Conservation (phyloP, 805 yeast genomes). For the Kluyveromyces nonfermentans region DNA sequence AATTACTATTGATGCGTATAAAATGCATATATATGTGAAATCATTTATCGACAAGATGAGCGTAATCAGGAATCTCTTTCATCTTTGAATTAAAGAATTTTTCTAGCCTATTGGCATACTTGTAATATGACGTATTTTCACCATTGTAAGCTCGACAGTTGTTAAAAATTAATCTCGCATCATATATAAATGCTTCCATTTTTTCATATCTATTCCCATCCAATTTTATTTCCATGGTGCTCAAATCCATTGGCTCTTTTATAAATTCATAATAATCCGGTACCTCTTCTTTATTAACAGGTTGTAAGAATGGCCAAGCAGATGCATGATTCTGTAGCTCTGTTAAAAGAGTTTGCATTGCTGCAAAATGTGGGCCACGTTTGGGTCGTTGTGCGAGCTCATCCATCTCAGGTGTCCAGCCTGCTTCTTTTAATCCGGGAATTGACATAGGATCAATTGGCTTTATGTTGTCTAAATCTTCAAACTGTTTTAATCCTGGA, state of each 20-base stretch:
- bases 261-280: conserved; percentile 94
- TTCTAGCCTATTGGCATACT: conserved; percentile 89
- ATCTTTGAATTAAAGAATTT: conserved; percentile 76
- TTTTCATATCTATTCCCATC: conserved; percentile 87
- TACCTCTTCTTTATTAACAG: conserved; percentile 89
- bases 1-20: conserved; percentile 1
- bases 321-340: conserved; percentile 93
- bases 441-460: conserved; percentile 72
- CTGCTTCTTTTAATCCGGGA: conserved; percentile 88
- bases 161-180: conserved; percentile 74
- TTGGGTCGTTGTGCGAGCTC: conserved; percentile 91
- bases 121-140: conserved; percentile 89
- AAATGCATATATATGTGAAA: conserved; percentile 1
- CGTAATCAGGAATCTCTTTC: conserved; percentile 86
- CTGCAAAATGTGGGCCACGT: conserved; percentile 88
- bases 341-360: conserved; percentile 78
- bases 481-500: conserved; percentile 71
- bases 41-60: conserved; percentile 58
- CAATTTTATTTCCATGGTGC: conserved; percentile 88
- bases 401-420: conserved; percentile 99
- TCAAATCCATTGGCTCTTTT: conserved; percentile 95
- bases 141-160: conserved; percentile 91
- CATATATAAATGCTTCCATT: conserved; percentile 87
- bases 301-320: conserved; percentile 95
- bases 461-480: conserved; percentile 35